Base-by-base conservation (phyloP, 495 filamentous ascomycete genomes). In the Pyrenopolyporus hunteri region DNA sequence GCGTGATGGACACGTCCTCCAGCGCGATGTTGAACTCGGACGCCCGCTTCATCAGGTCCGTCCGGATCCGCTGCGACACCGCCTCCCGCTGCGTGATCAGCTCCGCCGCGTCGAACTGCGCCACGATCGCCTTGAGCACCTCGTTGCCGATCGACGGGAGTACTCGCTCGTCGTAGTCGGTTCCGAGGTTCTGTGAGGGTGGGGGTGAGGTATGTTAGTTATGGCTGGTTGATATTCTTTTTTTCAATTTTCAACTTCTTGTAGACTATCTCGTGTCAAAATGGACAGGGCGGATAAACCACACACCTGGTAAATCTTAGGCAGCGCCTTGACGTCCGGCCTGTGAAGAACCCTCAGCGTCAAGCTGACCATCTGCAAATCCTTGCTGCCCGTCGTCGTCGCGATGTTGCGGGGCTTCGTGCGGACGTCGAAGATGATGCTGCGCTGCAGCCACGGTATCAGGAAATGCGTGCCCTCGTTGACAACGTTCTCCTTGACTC, bases 81-180 rank as follows among this genome's bases (percentile, higher is more conserved):
- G 91, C 87, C 81, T 99, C 94, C 65, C 94, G 91, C 76, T 99
- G 94, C 45, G 94, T 99, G 86, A 99, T 99, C 52, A 99, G 89
- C 77, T 99, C 94, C 50, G 94, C 94, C 67, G 94, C 94, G 77
- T 99, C 94, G 82, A 98, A 99, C 74, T 98, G 94, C 65, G 94
- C 94, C 46, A 99, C 94, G 77, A 98, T 98, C 62, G 94, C 83
- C 80, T 99, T 99, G 73, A 99, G 91, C 67, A 99, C 94, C 89
- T 99, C 94, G 83, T 99, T 99, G 72, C 94, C 94, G 83, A 99
- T 98, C 70, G 94, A 99, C 49, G 94, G 94, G 70, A 99, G 92
- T 37, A 99, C 94, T 77, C 94, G 90, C 82, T 99, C 94, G 77
- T 99, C 94, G 82, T 99, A 99, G 75, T 99, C 94, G 77, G 84